Percentiles rank a stretch among this genome's conserved stretches.
Conservation (phyloP, 108 stramenopile species). For the Nannochloropsis oceanica region DNA sequence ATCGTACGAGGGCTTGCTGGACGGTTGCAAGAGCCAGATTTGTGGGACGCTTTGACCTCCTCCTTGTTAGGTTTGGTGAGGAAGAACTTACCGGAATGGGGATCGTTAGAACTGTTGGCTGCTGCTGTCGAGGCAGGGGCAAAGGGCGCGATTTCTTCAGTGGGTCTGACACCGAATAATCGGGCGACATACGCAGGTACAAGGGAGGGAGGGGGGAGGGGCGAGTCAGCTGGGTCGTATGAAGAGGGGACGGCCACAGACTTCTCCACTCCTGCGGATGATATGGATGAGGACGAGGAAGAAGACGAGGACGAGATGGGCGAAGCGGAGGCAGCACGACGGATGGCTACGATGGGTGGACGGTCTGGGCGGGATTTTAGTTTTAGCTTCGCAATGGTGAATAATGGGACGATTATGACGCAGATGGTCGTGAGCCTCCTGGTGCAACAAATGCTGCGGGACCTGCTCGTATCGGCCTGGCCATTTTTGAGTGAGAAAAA, state of each 20-base stretch:
- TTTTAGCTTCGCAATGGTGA: background rate
- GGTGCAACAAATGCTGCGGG: background rate
- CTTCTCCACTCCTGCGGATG: background rate
- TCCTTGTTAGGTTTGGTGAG: background rate
- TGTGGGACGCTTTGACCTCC: background rate
- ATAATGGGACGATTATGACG: background rate
- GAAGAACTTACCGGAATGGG: background rate
- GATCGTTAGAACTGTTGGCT: background rate
- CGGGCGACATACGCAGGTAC: background rate
- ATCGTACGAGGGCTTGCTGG: background rate
- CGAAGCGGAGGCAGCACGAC: background rate
- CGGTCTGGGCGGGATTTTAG: background rate
- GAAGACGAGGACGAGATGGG: background rate
- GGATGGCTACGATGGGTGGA: background rate
- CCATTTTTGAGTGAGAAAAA: background rate
- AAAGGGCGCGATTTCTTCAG: background rate
- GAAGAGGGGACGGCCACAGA: background rate
- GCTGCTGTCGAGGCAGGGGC: background rate
- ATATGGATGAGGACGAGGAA: background rate
- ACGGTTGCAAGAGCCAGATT: background rate
- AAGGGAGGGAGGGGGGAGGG: background rate
- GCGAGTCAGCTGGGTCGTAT: background rate
- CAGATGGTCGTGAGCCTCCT: background rate
- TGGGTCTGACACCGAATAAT: background rate
- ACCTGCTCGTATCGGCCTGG: background rate